Evolutionary conservation across 2,329 filamentous ascomycete species (phyloP).

Genomic region (Penicillium griseofulvum): DNA sequence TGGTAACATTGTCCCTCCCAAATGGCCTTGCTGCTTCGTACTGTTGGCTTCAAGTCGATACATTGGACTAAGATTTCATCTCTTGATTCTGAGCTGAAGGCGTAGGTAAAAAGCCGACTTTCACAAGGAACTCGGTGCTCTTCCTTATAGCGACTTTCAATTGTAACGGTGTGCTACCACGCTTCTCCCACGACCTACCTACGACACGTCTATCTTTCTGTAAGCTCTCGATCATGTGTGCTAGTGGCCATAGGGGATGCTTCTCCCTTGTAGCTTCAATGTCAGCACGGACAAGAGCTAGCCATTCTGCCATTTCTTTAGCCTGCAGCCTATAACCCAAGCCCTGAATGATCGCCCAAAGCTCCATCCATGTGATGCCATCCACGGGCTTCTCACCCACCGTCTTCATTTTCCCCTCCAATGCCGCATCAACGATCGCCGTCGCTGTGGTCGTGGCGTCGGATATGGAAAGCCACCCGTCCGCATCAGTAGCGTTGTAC

Average conservation of each 20-base stretch:
- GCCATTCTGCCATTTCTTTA: not conserved
- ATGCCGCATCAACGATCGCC: constrained; percentile 5
- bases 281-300: not conserved
- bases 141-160: constrained; percentile 13
- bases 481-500: constrained; percentile 5
- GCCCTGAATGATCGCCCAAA: constrained; percentile 14
- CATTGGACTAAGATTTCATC: not conserved
- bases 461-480: constrained; percentile 9
- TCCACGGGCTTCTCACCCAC: not conserved
- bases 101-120: constrained; percentile 4
- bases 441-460: constrained; percentile 10
- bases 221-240: not conserved
- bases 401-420: not conserved
- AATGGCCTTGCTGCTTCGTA: not conserved
- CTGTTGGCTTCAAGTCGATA: not conserved
- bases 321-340: constrained; percentile 7
- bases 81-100: not conserved
- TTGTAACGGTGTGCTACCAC: constrained; percentile 4
- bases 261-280: not conserved
- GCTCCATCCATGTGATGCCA: constrained; percentile 13
- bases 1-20: too few species aligned
- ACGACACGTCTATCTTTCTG: not conserved
- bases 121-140: constrained; percentile 14
- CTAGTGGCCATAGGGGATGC: constrained; percentile 1
- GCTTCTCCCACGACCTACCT: constrained; percentile 7